Conservation (phyloP, 352 stramenopile genomes). For the Aphanomyces invadans region DNA sequence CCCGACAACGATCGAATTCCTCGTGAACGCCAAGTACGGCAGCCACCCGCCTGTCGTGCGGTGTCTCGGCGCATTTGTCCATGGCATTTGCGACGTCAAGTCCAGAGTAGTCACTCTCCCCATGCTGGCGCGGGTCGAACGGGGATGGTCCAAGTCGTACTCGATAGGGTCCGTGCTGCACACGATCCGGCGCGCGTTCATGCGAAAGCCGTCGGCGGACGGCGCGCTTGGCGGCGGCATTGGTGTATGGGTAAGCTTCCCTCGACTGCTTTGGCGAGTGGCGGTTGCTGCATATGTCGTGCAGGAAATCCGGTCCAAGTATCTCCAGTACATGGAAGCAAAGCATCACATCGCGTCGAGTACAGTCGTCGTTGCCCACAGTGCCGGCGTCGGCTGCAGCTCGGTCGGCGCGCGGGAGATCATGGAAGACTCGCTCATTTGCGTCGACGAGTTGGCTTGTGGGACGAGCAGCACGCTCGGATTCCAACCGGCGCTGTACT, state of each 20-base stretch:
- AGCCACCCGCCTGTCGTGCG: conserved; percentile 2
- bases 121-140: conserved; percentile 11
- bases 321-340: conserved; percentile 2
- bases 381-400: background rate
- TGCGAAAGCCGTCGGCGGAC: background rate
- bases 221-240: background rate
- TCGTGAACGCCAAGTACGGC: conserved; percentile 14
- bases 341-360: background rate
- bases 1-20: conserved; percentile 4
- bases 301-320: conserved; percentile 9
- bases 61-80: conserved; percentile 7
- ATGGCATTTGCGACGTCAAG: background rate
- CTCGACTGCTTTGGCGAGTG: background rate
- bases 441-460: background rate
- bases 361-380: conserved; percentile 2
- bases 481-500: conserved; percentile 17
- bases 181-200: background rate
- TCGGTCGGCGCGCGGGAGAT: conserved; percentile 3
- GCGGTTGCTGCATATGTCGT: background rate
- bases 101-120: background rate
- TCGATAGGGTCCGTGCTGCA: conserved; percentile 7
- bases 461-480: background rate
- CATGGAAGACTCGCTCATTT: conserved; percentile 16
- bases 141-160: conserved; percentile 20
- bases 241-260: background rate